Evolutionary conservation across 2,329 filamentous ascomycete species (phyloP), one percentile per base, ranked within the genome.

Genomic region (Aureobasidium lini): DNA sequence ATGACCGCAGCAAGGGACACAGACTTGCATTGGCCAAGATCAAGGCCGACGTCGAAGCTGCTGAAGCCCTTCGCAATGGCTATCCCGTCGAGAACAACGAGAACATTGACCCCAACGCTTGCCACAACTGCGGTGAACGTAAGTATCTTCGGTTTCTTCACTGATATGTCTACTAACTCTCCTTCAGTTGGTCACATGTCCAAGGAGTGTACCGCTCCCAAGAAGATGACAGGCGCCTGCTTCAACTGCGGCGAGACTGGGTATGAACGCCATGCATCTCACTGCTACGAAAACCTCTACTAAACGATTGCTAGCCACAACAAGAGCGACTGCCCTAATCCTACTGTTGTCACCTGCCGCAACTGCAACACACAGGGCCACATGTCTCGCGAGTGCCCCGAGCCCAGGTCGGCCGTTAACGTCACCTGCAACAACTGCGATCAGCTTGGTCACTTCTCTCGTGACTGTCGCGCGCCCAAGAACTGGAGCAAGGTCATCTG

Each of bases 371-470:
- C 4, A 5, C 8, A 47, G 15, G 54, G 43, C 7, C 43, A 58
- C 44, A 48, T 58, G 18, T 44, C 42, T 23, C 54, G 44, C n/a
- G 37, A 77, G 31, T 75, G 76, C 62, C 66, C 72, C 47, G 73
- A 77, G 61, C 75, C 74, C 46, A 72, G 72, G 2, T 66, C 66
- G 37, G 61, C 61, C 32, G 65, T 64, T 32, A 66, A 66, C 18
- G 65, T 71, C 6, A 67, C 69, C 52, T 73, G 71, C 62, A 67
- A 66, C 59, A 66, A 69, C 57, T 73, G 71, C 60, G 76, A 77
- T 42, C 76, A 84, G 72, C 82, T 74, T 59, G 84, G 84, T 3
- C 84, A 87, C 66, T 84, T 84, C 66, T 78, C 80, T 39, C 77
- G 76, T 36, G 83, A 86, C 66, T 87, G 84, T 66, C 84, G 85